Base-by-base conservation (phyloP, 2,329 filamentous ascomycete species). In the Davidsoniella neocaledoniae region DNA sequence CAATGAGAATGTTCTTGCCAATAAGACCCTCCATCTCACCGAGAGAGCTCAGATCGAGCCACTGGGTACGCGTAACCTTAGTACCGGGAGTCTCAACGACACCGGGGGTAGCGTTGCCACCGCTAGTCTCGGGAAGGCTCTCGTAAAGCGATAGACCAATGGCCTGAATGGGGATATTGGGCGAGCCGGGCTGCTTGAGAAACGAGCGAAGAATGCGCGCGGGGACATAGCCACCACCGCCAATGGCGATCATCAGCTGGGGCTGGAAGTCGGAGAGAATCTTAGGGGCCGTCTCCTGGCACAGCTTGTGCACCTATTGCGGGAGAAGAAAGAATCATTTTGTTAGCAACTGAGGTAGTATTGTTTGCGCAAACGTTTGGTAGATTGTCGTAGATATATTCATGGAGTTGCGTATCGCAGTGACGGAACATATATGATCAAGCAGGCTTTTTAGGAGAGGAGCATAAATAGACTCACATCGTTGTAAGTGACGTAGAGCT, bases 101-200 rank as follows among this genome's bases (percentile, higher is more conserved):
- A 49, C 64, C 63, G 46, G 68, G 65, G 53, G 68, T 69, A 46
- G 58, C 59, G 52, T 67, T 64, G 51, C 71, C 49, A 52, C 76
- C 73, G 55, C 73, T 72, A 53, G 70, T 70, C 46, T 66, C 60
- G 53, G 72, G 63, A 44, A 96, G 81, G 55, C 79, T 74, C 70
- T 98, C 91, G 73, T 98, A 98, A 50, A 98, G 81, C 19, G 90
- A 96, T 56, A 98, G 82, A 45, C 91, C 91, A 65, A 98, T 98
- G 56, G 91, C 91, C 74, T 98, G 91, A 67, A 98, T 98, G 57
- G 91, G 90, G 61, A 98, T 98, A 71, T 98, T 98, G 67, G 87
- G 80, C 55, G 73, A 76, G 58, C 83, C 86, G 53, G 85, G 74
- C 63, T 79, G 77, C 74, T 94, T 95, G 65, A 98, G 83, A 74